Conservation (phyloP, 495 filamentous ascomycete species). For the Sordaria brevicollis region DNA sequence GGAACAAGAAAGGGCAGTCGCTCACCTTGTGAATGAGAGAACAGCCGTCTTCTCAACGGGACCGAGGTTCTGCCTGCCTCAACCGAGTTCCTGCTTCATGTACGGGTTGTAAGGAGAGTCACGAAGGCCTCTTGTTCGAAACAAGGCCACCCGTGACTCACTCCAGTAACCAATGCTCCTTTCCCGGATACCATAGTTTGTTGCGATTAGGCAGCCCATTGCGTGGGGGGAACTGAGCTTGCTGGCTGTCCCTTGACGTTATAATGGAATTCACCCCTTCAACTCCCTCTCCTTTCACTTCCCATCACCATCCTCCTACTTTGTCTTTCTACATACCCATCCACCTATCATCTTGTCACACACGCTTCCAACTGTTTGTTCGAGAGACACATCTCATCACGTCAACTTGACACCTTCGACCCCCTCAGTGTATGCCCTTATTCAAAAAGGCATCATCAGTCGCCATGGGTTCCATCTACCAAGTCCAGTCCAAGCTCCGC, state of each 20-base stretch:
- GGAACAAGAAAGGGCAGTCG: background rate
- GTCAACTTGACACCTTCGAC: background rate
- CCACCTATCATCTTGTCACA: background rate
- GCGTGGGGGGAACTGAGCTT: background rate
- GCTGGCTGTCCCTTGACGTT: background rate
- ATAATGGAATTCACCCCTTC: background rate
- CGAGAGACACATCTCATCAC: background rate
- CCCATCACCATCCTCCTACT: background rate
- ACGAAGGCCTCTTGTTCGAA: background rate
- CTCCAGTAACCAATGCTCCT: background rate
- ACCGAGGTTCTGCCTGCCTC: background rate
- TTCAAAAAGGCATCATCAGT: background rate
- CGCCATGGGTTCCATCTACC: slow-evolving; percentile 24
- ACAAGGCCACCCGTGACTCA: background rate
- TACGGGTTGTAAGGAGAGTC: background rate
- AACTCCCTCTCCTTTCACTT: background rate
- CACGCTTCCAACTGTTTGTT: background rate
- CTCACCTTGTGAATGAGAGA: background rate
- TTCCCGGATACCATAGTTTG: background rate
- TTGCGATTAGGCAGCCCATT: background rate
- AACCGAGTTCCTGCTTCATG: background rate
- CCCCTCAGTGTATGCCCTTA: background rate
- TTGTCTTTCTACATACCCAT: background rate
- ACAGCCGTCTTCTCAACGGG: background rate
- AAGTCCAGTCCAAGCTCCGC: slow-evolving; percentile 23